Evolutionary conservation across 179 eudicot genomes (phyloP), one percentile per base, ranked within the genome.

Genomic region (Silene noctiflora): DNA sequence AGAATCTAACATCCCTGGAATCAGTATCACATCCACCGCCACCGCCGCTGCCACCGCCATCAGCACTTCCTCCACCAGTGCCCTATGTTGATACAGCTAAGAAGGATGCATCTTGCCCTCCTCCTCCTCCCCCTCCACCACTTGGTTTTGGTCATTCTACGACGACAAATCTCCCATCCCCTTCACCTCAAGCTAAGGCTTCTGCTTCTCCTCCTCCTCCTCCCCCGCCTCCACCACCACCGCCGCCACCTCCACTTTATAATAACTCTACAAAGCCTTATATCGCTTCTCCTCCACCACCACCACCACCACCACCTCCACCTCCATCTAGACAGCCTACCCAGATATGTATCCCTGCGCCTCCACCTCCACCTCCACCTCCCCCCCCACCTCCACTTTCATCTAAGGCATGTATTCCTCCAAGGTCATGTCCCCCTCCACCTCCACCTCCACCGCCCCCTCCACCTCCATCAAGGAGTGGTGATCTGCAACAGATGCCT

Each of bases 381-480:
- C 76, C 77, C 0, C 81, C 83, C 14, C 80, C 81, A 1, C 81
- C 83, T 0, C 76, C 76, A 20, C 13, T 67, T 31, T 44, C 33
- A 25, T 19, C 46, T 8, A n/a, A 63, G 35, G 1, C 55, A 21
- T 21, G 14, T 60, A 3, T 48, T 33, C 77, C 75, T 16, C 79
- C 29, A 4, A 62, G n/a, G 39, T 71, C 75, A 24, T 16, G 22
- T 27, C 75, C 85, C 8, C 77, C 74, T 3, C 87, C 84, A 4
- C 89, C 89, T 0, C 88, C 88, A 1, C 86, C 89, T 0, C 88
- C 88, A 1, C 86, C 91, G 1, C 88, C 85, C 22, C 86, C 83
- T 46, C 82, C 86, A 11, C 73, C 74, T 48, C 74, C 56, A 17
- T 11, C 69, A 17, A 13, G 1, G 35, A 48, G n/a, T 48, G 3